These are phyloP conservation scores for Calonectria fujianensis DNA, from an alignment of 2,329 filamentous ascomycete genomes.

Conservation along the genomic window DNA sequence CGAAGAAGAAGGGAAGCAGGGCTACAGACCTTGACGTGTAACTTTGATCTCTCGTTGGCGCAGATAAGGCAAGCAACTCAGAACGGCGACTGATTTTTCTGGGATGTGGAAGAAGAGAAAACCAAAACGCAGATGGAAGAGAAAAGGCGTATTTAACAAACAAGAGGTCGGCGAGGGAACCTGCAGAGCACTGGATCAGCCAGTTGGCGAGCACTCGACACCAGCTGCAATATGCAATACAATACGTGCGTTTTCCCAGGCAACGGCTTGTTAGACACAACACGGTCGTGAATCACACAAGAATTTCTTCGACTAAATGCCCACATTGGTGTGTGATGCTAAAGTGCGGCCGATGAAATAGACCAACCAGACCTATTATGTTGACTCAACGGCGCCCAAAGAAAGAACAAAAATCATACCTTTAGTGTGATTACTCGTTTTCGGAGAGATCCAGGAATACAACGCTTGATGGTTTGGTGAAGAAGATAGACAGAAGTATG, in stretches of 20 bases:
- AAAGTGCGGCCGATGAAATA: background rate
- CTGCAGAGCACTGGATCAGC: conserved; percentile 26
- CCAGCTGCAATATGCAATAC: conserved; percentile 19
- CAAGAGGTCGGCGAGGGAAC: conserved; percentile 24
- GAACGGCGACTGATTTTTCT: background rate
- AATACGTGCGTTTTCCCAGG: background rate
- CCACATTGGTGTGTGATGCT: background rate
- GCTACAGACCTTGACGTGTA: conserved; percentile 17
- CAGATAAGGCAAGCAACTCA: background rate
- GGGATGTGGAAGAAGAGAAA: background rate
- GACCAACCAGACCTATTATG: background rate
- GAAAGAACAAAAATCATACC: background rate
- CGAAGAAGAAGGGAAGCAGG: background rate
- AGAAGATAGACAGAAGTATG: background rate
- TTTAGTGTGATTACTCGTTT: background rate
- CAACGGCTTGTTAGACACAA: background rate
- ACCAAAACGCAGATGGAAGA: background rate
- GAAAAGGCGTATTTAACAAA: conserved; percentile 22
- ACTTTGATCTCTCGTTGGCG: background rate
- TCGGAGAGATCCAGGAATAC: too few relatives aligned
- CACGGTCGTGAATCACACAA: background rate
- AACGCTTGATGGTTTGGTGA: background rate
- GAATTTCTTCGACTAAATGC: background rate
- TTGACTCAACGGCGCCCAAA: background rate
- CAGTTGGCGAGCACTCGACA: conserved; percentile 28